Evolutionary conservation across 805 yeast genomes (phyloP), one percentile per base, ranked within the genome.

Genomic region (Candida germanica): DNA sequence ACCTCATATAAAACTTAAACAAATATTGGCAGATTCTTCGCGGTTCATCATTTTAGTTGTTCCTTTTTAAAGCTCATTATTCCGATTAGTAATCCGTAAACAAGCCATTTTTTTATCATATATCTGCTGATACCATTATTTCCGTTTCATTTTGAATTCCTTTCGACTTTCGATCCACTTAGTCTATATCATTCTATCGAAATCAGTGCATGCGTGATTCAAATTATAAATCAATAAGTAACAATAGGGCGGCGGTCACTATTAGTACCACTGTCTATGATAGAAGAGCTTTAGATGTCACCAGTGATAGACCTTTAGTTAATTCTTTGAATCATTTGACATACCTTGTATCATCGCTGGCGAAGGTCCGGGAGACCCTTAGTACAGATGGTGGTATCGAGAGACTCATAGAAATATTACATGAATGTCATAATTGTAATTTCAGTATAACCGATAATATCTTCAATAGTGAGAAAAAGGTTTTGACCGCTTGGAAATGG

Each of bases 401-500:
- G 55, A 69, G 98, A 35, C 69, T 91, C 35, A 87, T 91, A 25
- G 83, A 83, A 37, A 91, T 91, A 21, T 64, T 91, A 36, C 85
- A 86, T 53, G 94, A 84, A 49, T 89, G 96, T 53, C 78, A 75
- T 43, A 61, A 60, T 46, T 46, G 57, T 29, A 54, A 60, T 5
- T 58, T 50, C 40, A 56, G 51, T 40, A 39, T 51, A 22, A 47
- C 38, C 30, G 68, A 61, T 34, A 56, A 48, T 39, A 55, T 60
- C 20, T 56, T 60, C 43, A 61, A 59, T 42, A 53, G 58, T 32
- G 73, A 68, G 39, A 59, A 54, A 43, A 68, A 64, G 41, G 73
- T 80, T 17, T 67, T 87, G 44, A 69, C 83, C n/a, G 89, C 95
- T 0, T 91, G 96, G 96, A 91, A 91, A 64, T 91, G 98, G 98